A percentile compares a stretch with the other conserved stretches of the same genome.
Conservation (phyloP, 495 filamentous ascomycete species). For the Trypethelium eluteriae region DNA sequence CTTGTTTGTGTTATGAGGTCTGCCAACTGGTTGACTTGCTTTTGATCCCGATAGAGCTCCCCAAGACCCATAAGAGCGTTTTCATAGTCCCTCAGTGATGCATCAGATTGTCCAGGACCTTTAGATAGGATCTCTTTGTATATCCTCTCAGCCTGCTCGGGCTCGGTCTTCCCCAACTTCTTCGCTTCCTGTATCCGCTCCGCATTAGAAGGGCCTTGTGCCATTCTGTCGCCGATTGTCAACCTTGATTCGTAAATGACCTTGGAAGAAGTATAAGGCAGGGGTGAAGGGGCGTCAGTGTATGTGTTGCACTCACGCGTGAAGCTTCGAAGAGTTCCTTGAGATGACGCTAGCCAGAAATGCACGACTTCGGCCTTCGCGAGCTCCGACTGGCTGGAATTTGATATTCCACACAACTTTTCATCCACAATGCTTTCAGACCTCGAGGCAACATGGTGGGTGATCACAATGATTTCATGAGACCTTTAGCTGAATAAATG, state of each 20-base stretch:
- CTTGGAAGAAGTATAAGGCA: not conserved
- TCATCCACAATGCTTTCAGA: not conserved
- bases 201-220: constrained; percentile 43
- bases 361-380: not conserved
- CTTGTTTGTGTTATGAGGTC: constrained; percentile 85
- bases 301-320: not conserved
- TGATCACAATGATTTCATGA: not conserved
- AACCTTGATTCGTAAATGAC: not conserved
- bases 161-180: constrained; percentile 68
- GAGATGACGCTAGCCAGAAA: not conserved
- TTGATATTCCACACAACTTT: not conserved
- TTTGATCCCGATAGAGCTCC: constrained; percentile 84
- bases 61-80: constrained; percentile 73
- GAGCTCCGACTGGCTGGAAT: constrained; percentile 5
- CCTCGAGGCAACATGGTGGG: not conserved
- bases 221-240: constrained; percentile 36
- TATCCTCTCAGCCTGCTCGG: constrained; percentile 67
- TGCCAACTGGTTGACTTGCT: constrained; percentile 71
- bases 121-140: constrained; percentile 85
- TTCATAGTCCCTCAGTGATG: constrained; percentile 82
- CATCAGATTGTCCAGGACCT: constrained; percentile 73
- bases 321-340: not conserved
- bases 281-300: too few species aligned
- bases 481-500: not conserved
- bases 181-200: constrained; percentile 75